Base-by-base conservation (phyloP, 176 grass and related monocot species). In the Otatea glauca region DNA sequence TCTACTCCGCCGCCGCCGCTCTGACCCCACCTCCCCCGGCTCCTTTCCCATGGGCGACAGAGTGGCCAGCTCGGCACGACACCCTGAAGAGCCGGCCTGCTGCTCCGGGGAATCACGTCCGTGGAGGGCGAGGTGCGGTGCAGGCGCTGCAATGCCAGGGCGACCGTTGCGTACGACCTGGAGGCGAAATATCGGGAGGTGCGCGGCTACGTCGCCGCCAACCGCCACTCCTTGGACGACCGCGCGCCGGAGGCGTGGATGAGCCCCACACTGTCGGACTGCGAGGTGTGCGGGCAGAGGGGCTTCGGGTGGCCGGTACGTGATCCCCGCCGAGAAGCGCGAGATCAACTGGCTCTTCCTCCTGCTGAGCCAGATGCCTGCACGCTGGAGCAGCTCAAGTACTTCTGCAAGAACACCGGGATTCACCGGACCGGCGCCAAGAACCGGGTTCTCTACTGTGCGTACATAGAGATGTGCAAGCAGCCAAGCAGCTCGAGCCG, bases 311-410 rank as follows among this genome's bases (percentile, higher is more conserved):
- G 75, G 47, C 94, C 89, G 0, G 87, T n/a, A n/a, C n/a, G n/a
- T 79, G 69, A 84, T 97, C 82, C 74, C 89, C 12, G 58, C 72
- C 12, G 88, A 94, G 0, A 94, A 94, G 82, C 23, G 18, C 16
- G 24, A 84, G 17, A 94, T 94, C 85, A 97, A 97, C 77, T 97
- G 92, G 92, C 11, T 97, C 5, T 94, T 97, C 88, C 77, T 97
- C 59, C 48, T 97, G 8, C 87, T 97, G 0, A 87, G 92, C 0
- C 87, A 97, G 84, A 90, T 78, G 65, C 82, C 77, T 94, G 89
- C 91, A 97, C 88, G 34, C 70, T 97, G 10, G 89, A 82, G 1
- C 89, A 94, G 66, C 94, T 97, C 75, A 90, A 90, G 85, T 92
- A 90, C 85, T 97, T 97, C 56, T 97, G 94, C 78, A 81, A 78